A percentile compares a stretch with the other conserved stretches of the same genome.
Evolutionary conservation across 148 eudicot species (phyloP).

Genomic region (Chenopodium quinoa): DNA sequence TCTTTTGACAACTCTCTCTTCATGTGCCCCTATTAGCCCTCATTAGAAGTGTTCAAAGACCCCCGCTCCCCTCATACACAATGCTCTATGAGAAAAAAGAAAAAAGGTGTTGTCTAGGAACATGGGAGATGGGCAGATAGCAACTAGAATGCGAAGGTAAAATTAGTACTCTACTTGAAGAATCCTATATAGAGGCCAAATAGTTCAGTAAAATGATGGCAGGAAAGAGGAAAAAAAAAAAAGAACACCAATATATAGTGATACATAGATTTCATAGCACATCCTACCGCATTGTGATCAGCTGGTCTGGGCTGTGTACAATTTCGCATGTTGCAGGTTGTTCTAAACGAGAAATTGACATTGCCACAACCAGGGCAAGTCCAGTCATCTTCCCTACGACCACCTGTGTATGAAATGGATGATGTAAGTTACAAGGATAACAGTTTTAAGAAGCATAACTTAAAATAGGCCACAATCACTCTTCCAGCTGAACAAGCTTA

Average conservation of each 20-base stretch:
- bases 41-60: too few relatives aligned
- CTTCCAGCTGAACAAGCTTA: neutral
- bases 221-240: neutral
- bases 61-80: too few relatives aligned
- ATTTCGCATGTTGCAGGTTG: slow-evolving; percentile 97
- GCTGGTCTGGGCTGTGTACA: slow-evolving; percentile 98
- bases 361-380: slow-evolving; percentile 97
- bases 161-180: too few relatives aligned
- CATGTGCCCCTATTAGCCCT: too few relatives aligned
- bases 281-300: slow-evolving; percentile 74
- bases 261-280: neutral
- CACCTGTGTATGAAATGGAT: slow-evolving; percentile 45
- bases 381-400: slow-evolving; percentile 99
- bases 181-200: neutral
- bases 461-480: neutral
- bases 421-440: neutral
- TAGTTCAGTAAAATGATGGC: neutral
- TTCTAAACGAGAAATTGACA: slow-evolving; percentile 93
- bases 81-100: too few relatives aligned
- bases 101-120: too few relatives aligned
- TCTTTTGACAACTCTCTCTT: too few relatives aligned
- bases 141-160: neutral
- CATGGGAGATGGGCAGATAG: too few relatives aligned
- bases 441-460: neutral
- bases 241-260: neutral